phyloP scores from a whole-genome alignment of 1,139 yeast genomes.

The Geotrichum reessii region DNA sequence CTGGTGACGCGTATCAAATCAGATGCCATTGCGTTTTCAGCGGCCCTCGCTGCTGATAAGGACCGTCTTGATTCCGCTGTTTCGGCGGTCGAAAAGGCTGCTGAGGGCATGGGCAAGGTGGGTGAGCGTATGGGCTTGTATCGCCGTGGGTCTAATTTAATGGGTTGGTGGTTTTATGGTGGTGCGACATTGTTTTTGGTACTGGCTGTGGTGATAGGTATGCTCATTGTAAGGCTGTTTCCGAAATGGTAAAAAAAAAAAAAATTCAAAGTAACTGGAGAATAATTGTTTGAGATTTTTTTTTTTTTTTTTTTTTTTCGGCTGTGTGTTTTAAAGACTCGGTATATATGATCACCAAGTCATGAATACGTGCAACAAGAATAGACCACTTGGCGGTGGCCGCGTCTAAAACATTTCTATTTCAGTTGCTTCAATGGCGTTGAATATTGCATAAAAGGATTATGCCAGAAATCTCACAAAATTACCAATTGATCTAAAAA shows the following conservation, averaged over 20 bases:
- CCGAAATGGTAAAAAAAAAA: conserved; percentile 41
- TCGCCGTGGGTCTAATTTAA: conserved; percentile 31
- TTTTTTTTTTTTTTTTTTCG: no score
- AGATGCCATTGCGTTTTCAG: conserved; percentile 42
- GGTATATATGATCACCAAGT: no score
- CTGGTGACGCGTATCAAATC: conserved; percentile 49
- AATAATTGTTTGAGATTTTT: no score
- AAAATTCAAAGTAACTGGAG: no score
- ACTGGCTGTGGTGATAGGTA: conserved; percentile 32
- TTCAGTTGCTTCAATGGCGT: no score
- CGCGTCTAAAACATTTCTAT: no score
- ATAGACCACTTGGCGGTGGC: no score
- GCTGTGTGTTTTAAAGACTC: no score
- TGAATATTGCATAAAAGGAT: no score
- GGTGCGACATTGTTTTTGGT: conserved; percentile 35
- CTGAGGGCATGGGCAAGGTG: conserved; percentile 35
- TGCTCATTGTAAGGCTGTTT: conserved; percentile 36
- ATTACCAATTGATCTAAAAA: no score
- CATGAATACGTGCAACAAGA: no score
- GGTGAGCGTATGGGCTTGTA: conserved; percentile 34
- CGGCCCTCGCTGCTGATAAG: conserved; percentile 36
- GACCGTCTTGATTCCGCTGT: conserved; percentile 34
- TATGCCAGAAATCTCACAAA: no score
- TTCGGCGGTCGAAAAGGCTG: conserved; percentile 34
- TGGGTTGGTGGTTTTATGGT: conserved; percentile 41